Percentiles rank a stretch among this genome's conserved stretches.
Evolutionary conservation across 345 rosid species (phyloP).

Genomic region (Sonneratia caseolaris): DNA sequence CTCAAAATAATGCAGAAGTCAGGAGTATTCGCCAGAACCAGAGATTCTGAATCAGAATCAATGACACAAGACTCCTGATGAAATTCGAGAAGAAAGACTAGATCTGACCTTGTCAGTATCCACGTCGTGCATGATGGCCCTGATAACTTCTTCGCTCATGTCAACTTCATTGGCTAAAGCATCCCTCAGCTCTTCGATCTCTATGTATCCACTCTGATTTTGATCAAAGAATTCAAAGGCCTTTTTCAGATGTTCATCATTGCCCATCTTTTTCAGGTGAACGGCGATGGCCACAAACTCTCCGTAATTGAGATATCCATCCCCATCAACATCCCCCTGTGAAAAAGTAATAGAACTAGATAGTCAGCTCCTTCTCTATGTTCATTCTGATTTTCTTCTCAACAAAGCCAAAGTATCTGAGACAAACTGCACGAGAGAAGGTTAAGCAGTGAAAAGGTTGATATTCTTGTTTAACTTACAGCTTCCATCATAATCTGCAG

Average conservation of each 20-base stretch:
- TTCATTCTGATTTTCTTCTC: background rate
- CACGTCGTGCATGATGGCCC: constrained; percentile 82
- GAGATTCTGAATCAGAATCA: background rate
- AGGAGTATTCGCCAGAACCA: background rate
- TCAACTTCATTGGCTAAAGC: constrained; percentile 70
- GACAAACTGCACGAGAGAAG: background rate
- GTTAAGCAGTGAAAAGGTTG: background rate
- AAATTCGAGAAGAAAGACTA: background rate
- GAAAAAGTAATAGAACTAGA: background rate
- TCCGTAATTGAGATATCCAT: constrained; percentile 63
- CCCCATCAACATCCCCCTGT: constrained; percentile 85
- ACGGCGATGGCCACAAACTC: constrained; percentile 87
- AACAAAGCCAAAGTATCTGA: background rate
- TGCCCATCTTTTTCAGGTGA: constrained; percentile 80
- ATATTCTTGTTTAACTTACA: constrained; percentile 35
- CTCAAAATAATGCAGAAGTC: background rate
- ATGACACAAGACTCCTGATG: background rate
- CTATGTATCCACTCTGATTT: constrained; percentile 67
- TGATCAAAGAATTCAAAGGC: constrained; percentile 77
- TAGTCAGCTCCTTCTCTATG: background rate
- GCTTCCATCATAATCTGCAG: constrained; percentile 93
- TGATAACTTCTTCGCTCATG: constrained; percentile 62
- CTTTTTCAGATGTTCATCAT: constrained; percentile 74
- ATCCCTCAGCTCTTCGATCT: constrained; percentile 70
- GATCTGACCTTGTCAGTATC: constrained; percentile 80